Evolutionary conservation across 164 flowering plant species (phyloP).

Genomic region (grape (Vitis vinifera)): DNA sequence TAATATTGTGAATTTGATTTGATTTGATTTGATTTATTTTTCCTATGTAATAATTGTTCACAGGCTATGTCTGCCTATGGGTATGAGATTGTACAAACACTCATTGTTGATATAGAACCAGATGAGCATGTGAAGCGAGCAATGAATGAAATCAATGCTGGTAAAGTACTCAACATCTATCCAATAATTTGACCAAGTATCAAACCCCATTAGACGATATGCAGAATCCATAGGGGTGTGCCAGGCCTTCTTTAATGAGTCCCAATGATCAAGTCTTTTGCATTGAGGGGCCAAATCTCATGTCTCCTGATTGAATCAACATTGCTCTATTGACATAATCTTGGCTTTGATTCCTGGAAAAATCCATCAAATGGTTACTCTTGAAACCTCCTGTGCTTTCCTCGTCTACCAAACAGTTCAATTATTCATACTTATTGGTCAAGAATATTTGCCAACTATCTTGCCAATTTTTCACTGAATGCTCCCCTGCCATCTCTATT

Average conservation of each 20-base stretch:
- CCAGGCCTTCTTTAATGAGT: too few species aligned
- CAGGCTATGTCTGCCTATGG: conserved; percentile 88
- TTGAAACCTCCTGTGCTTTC: background rate
- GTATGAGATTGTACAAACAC: conserved; percentile 81
- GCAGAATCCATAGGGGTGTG: too few species aligned
- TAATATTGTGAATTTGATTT: background rate
- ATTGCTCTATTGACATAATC: too few species aligned
- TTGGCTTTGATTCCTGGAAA: too few species aligned
- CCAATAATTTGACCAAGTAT: background rate
- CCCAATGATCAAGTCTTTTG: too few species aligned
- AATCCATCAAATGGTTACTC: too few species aligned
- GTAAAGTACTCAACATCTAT: conserved; percentile 29
- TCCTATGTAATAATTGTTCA: background rate
- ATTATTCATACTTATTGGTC: background rate
- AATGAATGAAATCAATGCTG: conserved; percentile 93
- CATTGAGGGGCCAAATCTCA: too few species aligned
- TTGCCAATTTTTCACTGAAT: too few species aligned
- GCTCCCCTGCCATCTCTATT: too few species aligned
- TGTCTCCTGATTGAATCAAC: too few species aligned
- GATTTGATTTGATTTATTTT: background rate
- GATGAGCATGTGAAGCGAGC: conserved; percentile 88
- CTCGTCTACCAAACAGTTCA: background rate
- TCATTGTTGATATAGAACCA: conserved; percentile 82
- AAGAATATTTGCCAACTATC: too few species aligned
- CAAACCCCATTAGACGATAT: too few species aligned